Base-by-base conservation (phyloP, 2,329 filamentous ascomycete species). In the Sodiomyces alkalinus region DNA sequence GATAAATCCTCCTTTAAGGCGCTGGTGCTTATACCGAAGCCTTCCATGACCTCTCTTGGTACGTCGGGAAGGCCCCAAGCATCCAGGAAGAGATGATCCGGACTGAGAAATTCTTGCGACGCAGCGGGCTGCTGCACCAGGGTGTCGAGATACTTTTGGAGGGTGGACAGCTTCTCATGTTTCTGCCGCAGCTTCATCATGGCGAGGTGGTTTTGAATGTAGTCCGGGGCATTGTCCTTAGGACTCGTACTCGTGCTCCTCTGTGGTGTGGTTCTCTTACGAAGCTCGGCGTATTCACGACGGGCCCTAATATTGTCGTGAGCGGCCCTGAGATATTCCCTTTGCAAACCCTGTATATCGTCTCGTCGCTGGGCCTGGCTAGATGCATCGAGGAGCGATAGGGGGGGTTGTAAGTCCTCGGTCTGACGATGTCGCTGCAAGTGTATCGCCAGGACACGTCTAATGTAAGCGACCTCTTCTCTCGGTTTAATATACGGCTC, bases 401-500 rank as follows among this genome's bases (percentile, higher is more conserved):
- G 45, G 8, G 62, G 62, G 5, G 11, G 15, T 11, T 21, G 27
- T 16, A 29, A 10, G 7, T n/a, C 14, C 6, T 29, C 21, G n/a
- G 27, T 24, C 21, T 29, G 19, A 7, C 20, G 21, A n/a, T 29
- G 27, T 14, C 51, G 53, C 23, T 46, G 48, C 4, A 77, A 50
- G 37, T 73, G 60, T 13, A 64, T 55, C 22, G 65, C 58, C 25
- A 74, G 43, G 17, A 72, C 51, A 27, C 62, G 64, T 35, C 67
- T 58, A 31, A 76, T 65, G 26, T 64, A 63, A 19, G 60, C 53
- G 27, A 62, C 57, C 38, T 76, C 66, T 32, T 74, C 67, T 16
- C 68, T 60, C 17, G 64, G 58, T 28, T 65, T 68, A 31, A 74
- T 53, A 34, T 60, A 71, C 4, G 64, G 61, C 19, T 56, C 50